Percentiles rank a stretch among this genome's conserved stretches.
Conservation (phyloP, 2,329 filamentous ascomycete genomes). For the Metarhizium robertsii region DNA sequence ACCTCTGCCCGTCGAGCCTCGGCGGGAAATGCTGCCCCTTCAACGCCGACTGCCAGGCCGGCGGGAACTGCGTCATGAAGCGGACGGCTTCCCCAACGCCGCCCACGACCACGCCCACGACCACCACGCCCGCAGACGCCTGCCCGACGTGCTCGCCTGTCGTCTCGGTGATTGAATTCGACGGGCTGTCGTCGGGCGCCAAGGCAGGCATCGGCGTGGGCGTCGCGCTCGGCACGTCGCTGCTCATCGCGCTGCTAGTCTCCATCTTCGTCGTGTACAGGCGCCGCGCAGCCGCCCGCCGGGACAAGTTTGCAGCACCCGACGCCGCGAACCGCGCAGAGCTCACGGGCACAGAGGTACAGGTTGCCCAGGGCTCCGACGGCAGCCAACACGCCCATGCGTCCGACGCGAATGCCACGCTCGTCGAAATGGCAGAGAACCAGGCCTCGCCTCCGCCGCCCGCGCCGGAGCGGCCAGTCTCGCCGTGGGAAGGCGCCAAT, state of each 20-base stretch:
- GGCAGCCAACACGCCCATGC: too few species aligned
- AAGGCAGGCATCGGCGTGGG: slow-evolving; percentile 50
- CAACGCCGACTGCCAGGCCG: slow-evolving; percentile 30
- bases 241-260: slow-evolving; percentile 31
- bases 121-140: too few species aligned
- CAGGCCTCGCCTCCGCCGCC: slow-evolving; percentile 4
- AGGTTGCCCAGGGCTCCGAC: too few species aligned
- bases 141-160: slow-evolving; percentile 14
- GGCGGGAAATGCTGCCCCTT: slow-evolving; percentile 42
- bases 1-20: slow-evolving; percentile 31
- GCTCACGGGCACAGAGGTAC: not conserved
- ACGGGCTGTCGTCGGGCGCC: slow-evolving; percentile 35
- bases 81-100: slow-evolving; percentile 14
- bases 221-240: slow-evolving; percentile 32
- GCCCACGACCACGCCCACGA: not conserved
- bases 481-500: not conserved
- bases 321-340: not conserved
- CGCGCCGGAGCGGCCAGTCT: not conserved
- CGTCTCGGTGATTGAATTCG: slow-evolving; percentile 17
- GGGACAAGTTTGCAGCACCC: not conserved
- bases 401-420: slow-evolving; percentile 15
- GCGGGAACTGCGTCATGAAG: slow-evolving; percentile 25
- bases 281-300: slow-evolving; percentile 15
- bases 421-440: slow-evolving; percentile 44
- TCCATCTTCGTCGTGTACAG: slow-evolving; percentile 38